Evolutionary conservation across 208 protist genomes (phyloP).

Genomic region (Acanthamoeba rhysodes): DNA sequence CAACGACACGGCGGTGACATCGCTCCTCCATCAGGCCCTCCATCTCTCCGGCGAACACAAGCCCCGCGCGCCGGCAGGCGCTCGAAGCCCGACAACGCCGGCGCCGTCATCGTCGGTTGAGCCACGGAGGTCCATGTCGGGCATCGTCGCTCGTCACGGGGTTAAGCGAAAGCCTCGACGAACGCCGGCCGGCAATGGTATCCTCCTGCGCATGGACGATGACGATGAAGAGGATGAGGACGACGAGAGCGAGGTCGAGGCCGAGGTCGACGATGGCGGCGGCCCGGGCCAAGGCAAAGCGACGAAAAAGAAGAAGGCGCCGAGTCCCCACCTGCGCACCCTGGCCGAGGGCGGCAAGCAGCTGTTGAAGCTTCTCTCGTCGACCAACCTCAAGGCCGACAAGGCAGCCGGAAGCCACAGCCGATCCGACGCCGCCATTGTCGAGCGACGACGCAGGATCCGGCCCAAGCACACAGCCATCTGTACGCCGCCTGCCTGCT

Average conservation of each 20-base stretch:
- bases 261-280: neutral
- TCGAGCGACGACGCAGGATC: neutral
- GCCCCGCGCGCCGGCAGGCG: neutral
- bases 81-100: neutral
- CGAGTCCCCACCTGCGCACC: slow-evolving; percentile 26
- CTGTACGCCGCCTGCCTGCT: neutral
- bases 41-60: slow-evolving; percentile 28
- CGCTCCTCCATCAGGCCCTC: neutral
- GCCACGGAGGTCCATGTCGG: neutral
- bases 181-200: neutral
- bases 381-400: neutral
- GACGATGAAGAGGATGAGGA: slow-evolving; percentile 14
- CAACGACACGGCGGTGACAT: slow-evolving; percentile 10
- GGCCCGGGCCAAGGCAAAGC: neutral
- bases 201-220: slow-evolving; percentile 7
- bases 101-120: neutral
- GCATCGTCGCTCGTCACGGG: neutral
- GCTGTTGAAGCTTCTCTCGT: slow-evolving; percentile 23
- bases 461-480: slow-evolving; percentile 62
- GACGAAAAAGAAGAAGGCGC: neutral
- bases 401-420: neutral
- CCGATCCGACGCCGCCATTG: neutral
- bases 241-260: neutral
- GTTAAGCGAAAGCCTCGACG: neutral
- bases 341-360: slow-evolving; percentile 46